Evolutionary conservation across 1,139 yeast species (phyloP), one percentile per base, ranked within the genome.

Genomic region (Pneumocystis oryctolagi): DNA sequence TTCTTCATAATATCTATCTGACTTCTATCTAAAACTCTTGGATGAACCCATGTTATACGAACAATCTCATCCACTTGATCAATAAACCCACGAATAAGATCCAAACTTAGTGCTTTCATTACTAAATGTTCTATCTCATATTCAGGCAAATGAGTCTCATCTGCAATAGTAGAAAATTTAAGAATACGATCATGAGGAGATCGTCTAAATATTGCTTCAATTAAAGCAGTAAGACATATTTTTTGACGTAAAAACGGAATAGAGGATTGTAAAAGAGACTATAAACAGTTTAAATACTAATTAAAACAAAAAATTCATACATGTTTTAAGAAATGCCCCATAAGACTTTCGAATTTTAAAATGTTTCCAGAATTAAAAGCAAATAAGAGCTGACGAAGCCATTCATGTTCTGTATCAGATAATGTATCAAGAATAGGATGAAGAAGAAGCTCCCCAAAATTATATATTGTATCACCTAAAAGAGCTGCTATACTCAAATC

Each of bases 21-120:
- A 61, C 81, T 82, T 69, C 79, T 80, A 71, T 88, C 88, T 79
- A 92, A 84, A 64, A 89, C 88, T 71, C 97, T 81, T 64, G 98
- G 97, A 76, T 92, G 97, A 67, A 90, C 84, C 97, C 98, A 92
- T 30, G 88, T 84, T 63, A 92, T 84, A 35, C 86, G 83, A 66
- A 92, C 87, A 14, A 84, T 76, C 72, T 85, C 82, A 64, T 83
- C 82, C 61, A 89, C 89, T 76, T 92, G 96, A 73, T 92, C 95
- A 70, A 92, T 92, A 63, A 82, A 79, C 9, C 98, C 98, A 74
- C 84, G 83, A 69, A 92, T 80, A 69, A 94, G 79, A 25, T 87
- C 87, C 66, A 92, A 77, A 65, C 94, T 84, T 67, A 94, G 82
- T 60, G 97, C 92, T 76, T 88, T 88, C 84, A 94, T 92, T 59